A percentile compares a stretch with the other conserved stretches of the same genome.
Evolutionary conservation across 2,329 filamentous ascomycete genomes (phyloP).

Genomic region (Polychaeton citri): DNA sequence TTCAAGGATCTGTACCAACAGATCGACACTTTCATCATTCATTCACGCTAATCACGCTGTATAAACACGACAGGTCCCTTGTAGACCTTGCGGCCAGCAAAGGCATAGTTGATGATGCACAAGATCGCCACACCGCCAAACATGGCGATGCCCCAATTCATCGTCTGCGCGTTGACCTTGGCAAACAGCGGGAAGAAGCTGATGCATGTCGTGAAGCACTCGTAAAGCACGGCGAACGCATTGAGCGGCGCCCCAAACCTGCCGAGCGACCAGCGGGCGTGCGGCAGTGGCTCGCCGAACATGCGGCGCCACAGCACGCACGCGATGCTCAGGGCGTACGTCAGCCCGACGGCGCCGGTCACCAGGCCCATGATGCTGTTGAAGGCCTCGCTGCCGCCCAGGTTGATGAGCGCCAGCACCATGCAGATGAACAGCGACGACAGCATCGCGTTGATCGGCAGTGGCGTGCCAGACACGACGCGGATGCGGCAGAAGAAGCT

Average conservation of each 20-base stretch:
- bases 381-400: slow-evolving; percentile 27
- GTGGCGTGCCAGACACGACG: slow-evolving; percentile 7
- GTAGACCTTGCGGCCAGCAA: slow-evolving; percentile 12
- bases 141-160: slow-evolving; percentile 15
- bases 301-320: slow-evolving; percentile 14
- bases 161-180: slow-evolving; percentile 9
- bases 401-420: slow-evolving; percentile 20
- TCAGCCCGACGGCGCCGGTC: slow-evolving; percentile 23
- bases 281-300: slow-evolving; percentile 12
- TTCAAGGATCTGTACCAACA: too few relatives aligned
- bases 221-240: slow-evolving; percentile 10
- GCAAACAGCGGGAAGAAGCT: slow-evolving; percentile 15
- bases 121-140: slow-evolving; percentile 14
- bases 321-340: slow-evolving; percentile 14
- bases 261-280: slow-evolving; percentile 12
- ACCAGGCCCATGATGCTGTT: slow-evolving; percentile 28
- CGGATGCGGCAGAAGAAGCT: slow-evolving; percentile 7
- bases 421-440: slow-evolving; percentile 12
- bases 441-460: slow-evolving; percentile 17
- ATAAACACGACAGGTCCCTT: slow-evolving; percentile 4
- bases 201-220: slow-evolving; percentile 11
- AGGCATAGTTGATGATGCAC: slow-evolving; percentile 12
- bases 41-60: too few relatives aligned
- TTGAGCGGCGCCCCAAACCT: slow-evolving; percentile 9
- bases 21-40: too few relatives aligned